Evolutionary conservation across 2,329 filamentous ascomycete genomes (phyloP), one percentile per base, ranked within the genome.

Genomic region (Exophiala sp.): DNA sequence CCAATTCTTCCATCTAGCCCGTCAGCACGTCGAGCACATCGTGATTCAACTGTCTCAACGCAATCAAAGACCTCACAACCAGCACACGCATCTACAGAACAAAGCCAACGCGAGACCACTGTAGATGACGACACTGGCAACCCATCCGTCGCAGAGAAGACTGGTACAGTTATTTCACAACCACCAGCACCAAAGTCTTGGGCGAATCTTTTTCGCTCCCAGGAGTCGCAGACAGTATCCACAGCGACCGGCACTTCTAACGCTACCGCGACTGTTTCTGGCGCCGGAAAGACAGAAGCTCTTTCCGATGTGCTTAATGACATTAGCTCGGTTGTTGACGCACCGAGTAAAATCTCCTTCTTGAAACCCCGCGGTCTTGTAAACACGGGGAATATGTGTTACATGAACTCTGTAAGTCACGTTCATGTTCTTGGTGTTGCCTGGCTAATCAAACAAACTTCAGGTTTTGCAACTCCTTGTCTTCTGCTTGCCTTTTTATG

Each of bases 311-410:
- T 87, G 29, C 75, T 98, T 45, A 78, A 78, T 43, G 79, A 80
- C 22, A 93, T 90, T 66, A 79, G 78, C 46, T 81, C 89, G 19
- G 77, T 75, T 30, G 76, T 77, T 40, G 73, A 76, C 7, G 45
- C 50, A 70, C 73, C 56, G 66, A 68, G 30, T 72, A 79, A 85
- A 62, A 73, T 91, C 58, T 76, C 85, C 14, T 96, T 96, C 64
- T 77, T 98, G 43, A 88, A 97, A 70, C 93, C 93, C 43, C 81
- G 91, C 59, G 93, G 93, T 42, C 78, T 98, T 64, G 86, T 95
- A 60, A 98, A 98, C 70, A 94, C 91, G 34, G 93, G 93, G 43
- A 97, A 98, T 66, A 94, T 97, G 87, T 98, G 93, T 70, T 98
- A 98, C 71, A 97, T 98, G 93, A 98, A 97, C 74, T 96, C 93